Percentiles rank a stretch among this genome's conserved stretches.
Evolutionary conservation across 208 protist genomes (phyloP).

Genomic region (Borovskyia barvae): DNA sequence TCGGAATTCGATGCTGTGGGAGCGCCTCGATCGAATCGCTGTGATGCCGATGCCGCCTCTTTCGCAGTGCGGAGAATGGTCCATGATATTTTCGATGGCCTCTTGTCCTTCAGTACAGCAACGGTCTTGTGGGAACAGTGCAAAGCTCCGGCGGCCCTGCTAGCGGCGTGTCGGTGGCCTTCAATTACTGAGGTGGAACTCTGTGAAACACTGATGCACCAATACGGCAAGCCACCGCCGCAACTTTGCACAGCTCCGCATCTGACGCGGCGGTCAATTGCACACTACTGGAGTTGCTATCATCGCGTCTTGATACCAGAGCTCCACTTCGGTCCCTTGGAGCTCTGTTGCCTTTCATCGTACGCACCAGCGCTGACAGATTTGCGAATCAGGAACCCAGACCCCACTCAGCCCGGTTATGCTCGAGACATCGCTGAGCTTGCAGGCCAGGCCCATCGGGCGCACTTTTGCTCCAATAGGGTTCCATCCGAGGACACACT

Average conservation of each 20-base stretch:
- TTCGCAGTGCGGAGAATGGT: slow-evolving; percentile 17
- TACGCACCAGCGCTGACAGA: slow-evolving; percentile 46
- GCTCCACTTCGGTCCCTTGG: slow-evolving; percentile 48
- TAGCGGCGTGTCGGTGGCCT: slow-evolving; percentile 48
- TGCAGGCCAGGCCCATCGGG: slow-evolving; percentile 14
- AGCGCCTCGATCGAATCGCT: no score
- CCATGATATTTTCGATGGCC: slow-evolving; percentile 36
- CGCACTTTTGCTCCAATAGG: slow-evolving; percentile 18
- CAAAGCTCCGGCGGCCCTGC: slow-evolving; percentile 8
- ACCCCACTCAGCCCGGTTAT: slow-evolving; percentile 3
- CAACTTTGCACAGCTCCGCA: slow-evolving; percentile 46
- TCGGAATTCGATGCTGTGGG: slow-evolving; percentile 4
- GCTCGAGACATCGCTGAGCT: slow-evolving; percentile 9
- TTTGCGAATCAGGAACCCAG: slow-evolving; percentile 8
- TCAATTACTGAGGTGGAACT: slow-evolving; percentile 60
- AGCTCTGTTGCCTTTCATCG: slow-evolving; percentile 69
- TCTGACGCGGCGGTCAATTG: slow-evolving; percentile 31
- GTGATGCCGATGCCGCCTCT: background rate
- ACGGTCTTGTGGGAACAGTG: slow-evolving; percentile 35
- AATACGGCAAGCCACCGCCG: slow-evolving; percentile 29
- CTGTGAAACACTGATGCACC: slow-evolving; percentile 24
- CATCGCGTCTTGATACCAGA: slow-evolving; percentile 50
- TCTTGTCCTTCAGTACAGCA: slow-evolving; percentile 28
- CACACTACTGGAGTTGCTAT: slow-evolving; percentile 68
- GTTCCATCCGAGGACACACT: slow-evolving; percentile 26